Conservation (phyloP, 768 basidiomycete genomes). For the Suillus weaverae region DNA sequence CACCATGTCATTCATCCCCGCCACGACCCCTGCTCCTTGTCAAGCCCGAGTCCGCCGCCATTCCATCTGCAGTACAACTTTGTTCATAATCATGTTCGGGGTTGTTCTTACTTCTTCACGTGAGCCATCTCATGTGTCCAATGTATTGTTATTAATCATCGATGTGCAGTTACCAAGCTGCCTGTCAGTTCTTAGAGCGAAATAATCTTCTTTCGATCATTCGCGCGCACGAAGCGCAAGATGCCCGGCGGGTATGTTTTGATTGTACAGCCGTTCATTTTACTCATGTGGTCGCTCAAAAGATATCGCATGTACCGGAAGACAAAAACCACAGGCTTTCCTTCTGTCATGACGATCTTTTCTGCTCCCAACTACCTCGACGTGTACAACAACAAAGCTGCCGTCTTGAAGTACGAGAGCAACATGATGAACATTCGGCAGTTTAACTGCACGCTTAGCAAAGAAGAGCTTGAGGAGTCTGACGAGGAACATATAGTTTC, state of each 20-base stretch:
- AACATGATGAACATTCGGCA: slow-evolving; percentile 99
- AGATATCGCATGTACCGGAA: slow-evolving; percentile 99
- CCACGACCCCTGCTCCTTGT: no score
- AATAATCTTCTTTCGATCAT: slow-evolving; percentile 97
- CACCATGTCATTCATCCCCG: no score
- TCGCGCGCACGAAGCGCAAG: slow-evolving; percentile 97
- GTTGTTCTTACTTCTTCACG: slow-evolving; percentile 96
- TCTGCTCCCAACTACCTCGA: slow-evolving; percentile 98
- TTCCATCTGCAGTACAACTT: no score
- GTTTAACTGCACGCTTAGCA: slow-evolving; percentile 93
- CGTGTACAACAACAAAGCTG: slow-evolving; percentile 99
- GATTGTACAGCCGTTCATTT: not conserved
- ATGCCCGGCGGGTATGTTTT: slow-evolving; percentile 84
- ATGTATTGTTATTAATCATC: slow-evolving; percentile 6
- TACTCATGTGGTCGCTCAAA: not conserved
- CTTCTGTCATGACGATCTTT: slow-evolving; percentile 99
- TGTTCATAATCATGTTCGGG: slow-evolving; percentile 93
- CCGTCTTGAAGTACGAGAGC: slow-evolving; percentile 97
- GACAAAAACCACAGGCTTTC: slow-evolving; percentile 96
- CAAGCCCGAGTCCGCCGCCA: no score
- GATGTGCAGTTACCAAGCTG: slow-evolving; percentile 80
- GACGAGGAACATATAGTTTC: slow-evolving; percentile 46
- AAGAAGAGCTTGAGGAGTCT: slow-evolving; percentile 92
- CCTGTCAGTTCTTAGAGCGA: slow-evolving; percentile 94
- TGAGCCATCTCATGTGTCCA: slow-evolving; percentile 33